Evolutionary conservation across 495 filamentous ascomycete species (phyloP), one percentile per base, ranked within the genome.

Genomic region (Diplogelasinospora grovesii): DNA sequence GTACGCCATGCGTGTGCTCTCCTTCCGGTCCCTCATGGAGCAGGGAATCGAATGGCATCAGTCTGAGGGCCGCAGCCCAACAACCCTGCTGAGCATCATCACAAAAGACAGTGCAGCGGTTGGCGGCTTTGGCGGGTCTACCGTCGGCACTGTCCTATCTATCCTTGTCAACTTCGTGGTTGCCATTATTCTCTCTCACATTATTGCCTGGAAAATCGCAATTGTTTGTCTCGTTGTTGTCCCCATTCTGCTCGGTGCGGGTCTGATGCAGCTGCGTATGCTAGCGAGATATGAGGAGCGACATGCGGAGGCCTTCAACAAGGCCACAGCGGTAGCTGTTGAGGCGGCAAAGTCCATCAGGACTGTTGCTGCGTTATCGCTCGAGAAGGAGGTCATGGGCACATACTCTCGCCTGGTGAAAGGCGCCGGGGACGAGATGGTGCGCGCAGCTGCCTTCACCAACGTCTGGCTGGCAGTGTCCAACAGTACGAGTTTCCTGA

Each of bases 41-140:
- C 87, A 95, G 52, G 87, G 92, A 45, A 86, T 93, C 47, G 68
- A 70, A 9, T 93, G 83, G 64, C 93, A 92, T 48, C 87, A 95
- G 55, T 66, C 65, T 15, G 83, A 87, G 34, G 76, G 82, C 44
- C 87, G 89, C 49, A 81, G 77, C 31, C 80, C 86, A n/a, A 87
- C 88, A 36, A 78, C 82, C 3, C 60, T 92, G 53, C 85, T 83
- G 3, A 81, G 77, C 4, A 86, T 89, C 61, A 70, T 95, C 8
- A 85, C 82, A 6, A 85, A 85, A 8, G 77, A 88, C 54, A 82
- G 84, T 1, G 89, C 83, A 4, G 73, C 86, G 50, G 68, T 95
- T 19, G 80, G 81, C 22, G 87, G 85, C 31, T 73, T 95, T 34
- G 82, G 78, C 48, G 86, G 85, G 31, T 70, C 77, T 11, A 88